A percentile compares a stretch with the other conserved stretches of the same genome.
phyloP scores from a whole-genome alignment of 1,284 basidiomycete species.

The Ustilago nuda region DNA sequence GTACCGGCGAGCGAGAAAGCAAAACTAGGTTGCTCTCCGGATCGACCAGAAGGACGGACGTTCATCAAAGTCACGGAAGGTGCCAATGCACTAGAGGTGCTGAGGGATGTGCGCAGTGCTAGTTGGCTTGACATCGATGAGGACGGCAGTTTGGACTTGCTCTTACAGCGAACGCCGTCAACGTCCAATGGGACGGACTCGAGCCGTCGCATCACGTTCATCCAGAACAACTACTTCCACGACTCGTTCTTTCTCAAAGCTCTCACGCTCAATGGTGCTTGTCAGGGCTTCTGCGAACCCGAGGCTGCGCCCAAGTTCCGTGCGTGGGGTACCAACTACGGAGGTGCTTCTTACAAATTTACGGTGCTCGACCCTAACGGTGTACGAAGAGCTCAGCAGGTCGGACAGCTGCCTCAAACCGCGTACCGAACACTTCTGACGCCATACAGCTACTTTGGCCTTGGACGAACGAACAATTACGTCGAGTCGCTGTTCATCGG shows the following conservation, averaged over 20 bases:
- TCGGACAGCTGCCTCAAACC: conserved; percentile 91
- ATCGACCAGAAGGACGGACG: conserved; percentile 36
- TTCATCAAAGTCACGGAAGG: conserved; percentile 73
- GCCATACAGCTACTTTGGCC: conserved; percentile 94
- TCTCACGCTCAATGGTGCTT: conserved; percentile 90
- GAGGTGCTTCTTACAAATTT: conserved; percentile 96
- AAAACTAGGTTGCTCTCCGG: conserved; percentile 31
- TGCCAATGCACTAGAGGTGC: conserved; percentile 75
- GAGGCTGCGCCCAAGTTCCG: conserved; percentile 28
- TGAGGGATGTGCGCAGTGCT: conserved; percentile 83
- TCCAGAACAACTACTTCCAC: conserved; percentile 98
- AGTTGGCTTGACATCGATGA: conserved; percentile 94
- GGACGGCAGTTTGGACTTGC: conserved; percentile 92
- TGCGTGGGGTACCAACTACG: conserved; percentile 93
- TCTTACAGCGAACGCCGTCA: conserved; percentile 77
- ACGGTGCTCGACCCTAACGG: conserved; percentile 95
- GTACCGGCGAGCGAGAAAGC: conserved; percentile 62
- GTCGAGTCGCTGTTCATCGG: conserved; percentile 76
- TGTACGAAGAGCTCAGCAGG: conserved; percentile 87
- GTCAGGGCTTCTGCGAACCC: conserved; percentile 78
- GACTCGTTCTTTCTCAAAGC: conserved; percentile 99
- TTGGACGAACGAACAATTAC: conserved; percentile 99
- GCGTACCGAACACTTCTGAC: conserved; percentile 88
- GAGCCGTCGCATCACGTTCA: conserved; percentile 75
- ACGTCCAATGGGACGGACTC: conserved; percentile 42